phyloP scores from a whole-genome alignment of 345 rosid genomes.

The Eucalyptus pauciflora region DNA sequence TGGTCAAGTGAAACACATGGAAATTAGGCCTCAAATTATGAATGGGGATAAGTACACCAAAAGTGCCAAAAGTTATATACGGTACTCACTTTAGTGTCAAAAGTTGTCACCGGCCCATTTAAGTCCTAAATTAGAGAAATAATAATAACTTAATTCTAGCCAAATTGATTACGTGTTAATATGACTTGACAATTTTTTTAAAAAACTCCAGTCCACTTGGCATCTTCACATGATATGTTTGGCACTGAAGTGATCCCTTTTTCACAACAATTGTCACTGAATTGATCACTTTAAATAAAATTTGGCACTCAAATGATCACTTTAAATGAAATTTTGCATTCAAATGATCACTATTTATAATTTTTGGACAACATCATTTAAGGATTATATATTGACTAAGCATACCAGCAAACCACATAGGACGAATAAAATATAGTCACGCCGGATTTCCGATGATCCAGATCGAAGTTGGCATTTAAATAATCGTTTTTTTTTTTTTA shows the following conservation, averaged over 20 bases:
- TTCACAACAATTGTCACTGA: accelerated
- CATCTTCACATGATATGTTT: no score
- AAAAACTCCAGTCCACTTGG: accelerated
- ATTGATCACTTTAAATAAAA: no score
- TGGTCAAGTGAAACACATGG: background rate
- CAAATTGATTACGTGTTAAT: accelerated
- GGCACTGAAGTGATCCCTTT: accelerated
- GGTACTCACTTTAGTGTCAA: accelerated
- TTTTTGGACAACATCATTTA: no score
- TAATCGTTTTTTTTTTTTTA: no score
- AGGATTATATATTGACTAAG: no score
- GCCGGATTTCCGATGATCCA: accelerated
- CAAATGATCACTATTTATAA: no score
- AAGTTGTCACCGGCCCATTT: accelerated
- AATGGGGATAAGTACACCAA: accelerated
- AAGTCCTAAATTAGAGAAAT: no score
- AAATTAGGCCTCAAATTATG: background rate
- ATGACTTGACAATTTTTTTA: no score
- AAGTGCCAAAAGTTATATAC: accelerated
- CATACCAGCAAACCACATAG: no score
- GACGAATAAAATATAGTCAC: no score
- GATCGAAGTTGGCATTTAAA: accelerated
- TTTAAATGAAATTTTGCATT: no score
- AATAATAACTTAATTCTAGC: accelerated
- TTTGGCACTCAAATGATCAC: accelerated